Evolutionary conservation across 2,329 filamentous ascomycete species (phyloP), one percentile per base, ranked within the genome.

Genomic region (Sporothrix globosa): DNA sequence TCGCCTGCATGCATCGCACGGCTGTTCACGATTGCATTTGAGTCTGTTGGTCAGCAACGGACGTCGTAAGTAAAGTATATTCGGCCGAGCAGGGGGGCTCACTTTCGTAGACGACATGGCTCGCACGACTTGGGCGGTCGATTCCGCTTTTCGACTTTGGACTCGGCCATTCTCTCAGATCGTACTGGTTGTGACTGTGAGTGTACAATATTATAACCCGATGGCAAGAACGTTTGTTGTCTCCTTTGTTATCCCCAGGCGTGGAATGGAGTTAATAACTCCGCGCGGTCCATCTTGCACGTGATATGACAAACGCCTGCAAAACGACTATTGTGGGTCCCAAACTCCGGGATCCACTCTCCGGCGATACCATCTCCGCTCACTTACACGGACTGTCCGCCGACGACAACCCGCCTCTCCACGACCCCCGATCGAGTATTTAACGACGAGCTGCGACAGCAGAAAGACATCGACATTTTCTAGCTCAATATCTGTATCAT

Each of bases 81-180:
- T 50, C 14, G 21, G 4, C 14, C 9, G 11, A 11, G 21, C 24
- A 48, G 27, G 4, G 17, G 19, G 6, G 54, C 17, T 54, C 65
- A 79, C 78, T 79, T 80, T 65, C 78, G 76, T 4, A 73, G 70
- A 14, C 79, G 76, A 63, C 79, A 80, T 2, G 75, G 77, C 70
- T 80, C 78, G 48, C 79, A 80, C 1, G 78, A 80, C 17, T 77
- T 75, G 3, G 79, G 79, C 9, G 76, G 77, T 7, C 78, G 72
- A 21, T 79, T 79, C 4, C 79, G 74, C 69, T 80, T 80, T 65
- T 80, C 79, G 2, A 76, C 65, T 30, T 73, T 77, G 2, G 52
- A n/a, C 6, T 71, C 67, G 2, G 11, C 39, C 67, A 67, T 68
- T 4, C 17, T 67, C 24, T 7, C 11, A 21, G 9, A 17, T 46